Conservation (phyloP, 257 asterid species). For the Nicotiana sylvestris region DNA sequence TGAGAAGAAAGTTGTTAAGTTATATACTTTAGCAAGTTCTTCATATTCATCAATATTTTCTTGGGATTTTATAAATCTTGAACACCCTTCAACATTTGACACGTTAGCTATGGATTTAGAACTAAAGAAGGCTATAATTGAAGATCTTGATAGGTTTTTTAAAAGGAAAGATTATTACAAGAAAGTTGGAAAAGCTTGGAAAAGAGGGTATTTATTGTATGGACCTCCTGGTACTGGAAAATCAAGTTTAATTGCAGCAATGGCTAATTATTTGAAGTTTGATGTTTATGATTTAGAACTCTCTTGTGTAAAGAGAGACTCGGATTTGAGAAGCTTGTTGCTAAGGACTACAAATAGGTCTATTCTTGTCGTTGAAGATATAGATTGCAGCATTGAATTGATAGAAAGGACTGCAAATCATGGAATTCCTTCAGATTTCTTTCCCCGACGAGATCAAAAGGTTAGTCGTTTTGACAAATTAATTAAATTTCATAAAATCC, state of each 20-base stretch:
- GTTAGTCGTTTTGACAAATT: not conserved
- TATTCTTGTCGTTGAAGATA: conserved; percentile 67
- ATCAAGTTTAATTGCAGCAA: conserved; percentile 64
- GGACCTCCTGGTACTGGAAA: conserved; percentile 85
- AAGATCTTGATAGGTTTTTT: conserved; percentile 57
- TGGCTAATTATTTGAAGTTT: conserved; percentile 62
- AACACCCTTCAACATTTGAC: conserved; percentile 67
- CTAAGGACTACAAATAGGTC: conserved; percentile 61
- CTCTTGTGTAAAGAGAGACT: conserved; percentile 38
- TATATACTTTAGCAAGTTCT: conserved; percentile 34
- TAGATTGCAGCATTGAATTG: conserved; percentile 58
- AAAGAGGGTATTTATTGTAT: conserved; percentile 62
- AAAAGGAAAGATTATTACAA: conserved; percentile 51
- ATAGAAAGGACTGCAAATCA: conserved; percentile 32
- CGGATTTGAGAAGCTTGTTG: conserved; percentile 57
- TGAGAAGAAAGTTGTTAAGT: conserved; percentile 34
- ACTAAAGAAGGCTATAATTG: conserved; percentile 28
- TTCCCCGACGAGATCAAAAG: conserved; percentile 26
- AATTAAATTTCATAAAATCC: too few species aligned
- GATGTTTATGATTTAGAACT: conserved; percentile 72
- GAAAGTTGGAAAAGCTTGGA: conserved; percentile 77
- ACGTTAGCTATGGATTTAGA: conserved; percentile 52
- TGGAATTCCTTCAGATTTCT: not conserved
- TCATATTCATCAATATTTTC: not conserved
- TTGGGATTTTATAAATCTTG: conserved; percentile 58